Evolutionary conservation across 1,284 basidiomycete species (phyloP), one percentile per base, ranked within the genome.

Genomic region (Cutaneotrichosporon sp.): DNA sequence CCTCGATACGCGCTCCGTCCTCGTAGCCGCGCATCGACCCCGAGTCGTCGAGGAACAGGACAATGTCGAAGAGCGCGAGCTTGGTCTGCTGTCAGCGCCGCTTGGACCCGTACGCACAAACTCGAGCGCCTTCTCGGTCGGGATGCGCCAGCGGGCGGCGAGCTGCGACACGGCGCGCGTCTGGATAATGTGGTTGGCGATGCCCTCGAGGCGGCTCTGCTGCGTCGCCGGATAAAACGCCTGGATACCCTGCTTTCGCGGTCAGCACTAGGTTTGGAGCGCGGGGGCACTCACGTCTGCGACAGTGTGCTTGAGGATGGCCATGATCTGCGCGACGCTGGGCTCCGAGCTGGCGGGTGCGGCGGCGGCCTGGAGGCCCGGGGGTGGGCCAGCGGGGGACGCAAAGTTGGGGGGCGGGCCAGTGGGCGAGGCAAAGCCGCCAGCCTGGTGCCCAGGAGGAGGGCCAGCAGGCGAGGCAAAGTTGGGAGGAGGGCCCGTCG

Each of bases 61-160:
- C 63, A 8, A 75, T 63, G 63, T 80, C 78, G 60, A 79, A 80
- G 29, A 81, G 67, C 0, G 81, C 69, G 7, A 81, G 60, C 64
- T 80, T 79, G 59, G 72, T 72, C 42, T 81, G 67, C 54, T 6
- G 36, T 43, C 20, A 25, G 20, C 34, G 10, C n/a, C 11, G 6
- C 4, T n/a, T 31, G n/a, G 8, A 13, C 4, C 14, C n/a, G 18
- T 7, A 52, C 58, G 25, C 33, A 59, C 56, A 36, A 62, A 58
- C 47, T 82, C 81, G 46, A 75, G 71, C 1, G 80, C 81, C 38
- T 81, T 70, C 67, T 82, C 81, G 29, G 71, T 69, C 9, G 81
- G 79, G 50, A 82, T 71, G 33, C 74, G 64, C 81, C 80, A 82
- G 49, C 79, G 78, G 4, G 59, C 33, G n/a, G 79, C 77, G 49